Base-by-base conservation (phyloP, 768 basidiomycete species). In the Cystofilobasidium bisporidii region DNA sequence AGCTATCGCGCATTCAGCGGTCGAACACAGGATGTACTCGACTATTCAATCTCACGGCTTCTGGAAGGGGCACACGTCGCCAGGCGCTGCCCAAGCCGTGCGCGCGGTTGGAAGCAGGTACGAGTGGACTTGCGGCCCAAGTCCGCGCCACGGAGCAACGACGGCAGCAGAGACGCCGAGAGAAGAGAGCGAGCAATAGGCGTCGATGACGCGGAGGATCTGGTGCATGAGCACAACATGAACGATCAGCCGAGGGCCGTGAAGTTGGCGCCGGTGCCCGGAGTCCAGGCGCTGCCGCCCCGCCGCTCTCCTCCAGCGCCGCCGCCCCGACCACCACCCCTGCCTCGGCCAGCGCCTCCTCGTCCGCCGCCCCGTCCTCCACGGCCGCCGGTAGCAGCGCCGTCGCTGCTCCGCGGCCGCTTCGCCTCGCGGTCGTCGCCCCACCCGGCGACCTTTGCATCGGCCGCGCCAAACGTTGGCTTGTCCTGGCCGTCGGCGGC, bases 381-480 rank as follows among this genome's bases (percentile, higher is more conserved):
- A 20, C 53, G 10, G 30, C 26, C 6, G 28, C 26, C 14, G 26
- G 5, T n/a, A n/a, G n/a, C 26, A 2, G 15, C 53, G 15, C 28
- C 28, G 17, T 17, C 53, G 6, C 53, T 30, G 17, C 53, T n/a
- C 18, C 20, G 26, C 20, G 38, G 11, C 26, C 38, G 32, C 30
- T 58, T 58, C 6, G 47, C 47, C 47, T 22, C 47, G 47, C 47
- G 47, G 22, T 48, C 47, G 10, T 48, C 47, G 47, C 47, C 47
- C 47, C 22, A 48, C 22, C 20, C 47, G n/a, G 47, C 47, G 47
- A 22, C 47, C 22, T 48, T 43, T 8, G 43, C 22, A 22, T 22
- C 47, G 22, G 22, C 47, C 47, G 47, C 47, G 47, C 53, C 53
- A 20, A 56, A 56, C 53, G 53, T 56, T 30, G 26, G 15, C 53